Conservation (phyloP, 2,329 filamentous ascomycete genomes). For the Fusarium lateritium region DNA sequence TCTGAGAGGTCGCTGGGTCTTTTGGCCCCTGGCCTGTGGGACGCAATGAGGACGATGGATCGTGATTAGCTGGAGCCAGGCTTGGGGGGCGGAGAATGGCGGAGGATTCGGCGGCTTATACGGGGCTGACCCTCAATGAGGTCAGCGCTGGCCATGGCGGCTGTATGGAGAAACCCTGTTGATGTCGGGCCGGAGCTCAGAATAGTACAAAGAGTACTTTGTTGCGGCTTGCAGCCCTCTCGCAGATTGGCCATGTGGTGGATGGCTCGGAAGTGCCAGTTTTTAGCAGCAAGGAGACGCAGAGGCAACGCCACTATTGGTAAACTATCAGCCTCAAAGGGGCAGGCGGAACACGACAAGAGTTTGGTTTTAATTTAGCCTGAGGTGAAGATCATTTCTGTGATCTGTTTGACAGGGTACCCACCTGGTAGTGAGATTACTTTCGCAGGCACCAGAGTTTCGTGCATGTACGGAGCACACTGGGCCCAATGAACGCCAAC, state of each 20-base stretch:
- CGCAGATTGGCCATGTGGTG: constrained; percentile 19
- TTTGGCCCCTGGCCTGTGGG: constrained; percentile 18
- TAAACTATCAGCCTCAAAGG: constrained; percentile 41
- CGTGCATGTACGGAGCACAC: constrained; percentile 26
- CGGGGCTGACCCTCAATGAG: constrained; percentile 45
- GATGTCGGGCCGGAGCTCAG: constrained; percentile 30
- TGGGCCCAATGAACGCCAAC: constrained; percentile 18
- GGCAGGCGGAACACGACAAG: constrained; percentile 34
- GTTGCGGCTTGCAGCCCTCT: constrained; percentile 16
- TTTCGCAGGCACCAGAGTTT: constrained; percentile 36
- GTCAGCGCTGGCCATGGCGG: constrained; percentile 41
- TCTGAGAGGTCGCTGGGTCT: constrained; percentile 24
- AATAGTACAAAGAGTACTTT: constrained; percentile 28
- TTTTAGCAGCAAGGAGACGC: constrained; percentile 25
- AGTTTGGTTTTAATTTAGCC: constrained; percentile 35
- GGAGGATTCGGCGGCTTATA: constrained; percentile 46
- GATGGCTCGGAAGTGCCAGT: constrained; percentile 33
- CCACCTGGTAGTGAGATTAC: constrained; percentile 24
- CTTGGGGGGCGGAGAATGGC: constrained; percentile 33
- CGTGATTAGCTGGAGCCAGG: constrained; percentile 21
- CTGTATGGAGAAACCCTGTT: constrained; percentile 48
- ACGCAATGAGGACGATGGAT: not conserved
- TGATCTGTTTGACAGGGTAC: constrained; percentile 27
- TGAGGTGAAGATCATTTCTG: constrained; percentile 24
- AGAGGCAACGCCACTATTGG: constrained; percentile 23